Percentiles rank a stretch among this genome's conserved stretches.
These are phyloP conservation scores for Pseudophaeomoniella oleicola DNA, from an alignment of 2,329 filamentous ascomycete genomes.

Conservation along the genomic window DNA sequence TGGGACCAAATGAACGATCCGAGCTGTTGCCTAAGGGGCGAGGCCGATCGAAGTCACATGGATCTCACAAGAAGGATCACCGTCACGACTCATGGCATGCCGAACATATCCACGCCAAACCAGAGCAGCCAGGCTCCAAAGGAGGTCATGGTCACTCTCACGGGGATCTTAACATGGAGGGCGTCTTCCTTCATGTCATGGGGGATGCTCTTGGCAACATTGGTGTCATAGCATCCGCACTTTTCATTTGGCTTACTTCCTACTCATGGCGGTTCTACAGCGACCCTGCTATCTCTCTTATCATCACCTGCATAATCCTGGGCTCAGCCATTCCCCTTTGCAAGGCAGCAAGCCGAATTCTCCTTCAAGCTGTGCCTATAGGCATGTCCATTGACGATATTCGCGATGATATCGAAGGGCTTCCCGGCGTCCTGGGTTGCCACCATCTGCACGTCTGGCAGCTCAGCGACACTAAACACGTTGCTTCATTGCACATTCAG, in stretches of 20 bases:
- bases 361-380: slow-evolving; percentile 85
- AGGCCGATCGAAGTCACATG: not conserved
- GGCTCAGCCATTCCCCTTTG: slow-evolving; percentile 34
- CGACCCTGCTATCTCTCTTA: slow-evolving; percentile 79
- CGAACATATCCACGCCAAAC: slow-evolving; percentile 68
- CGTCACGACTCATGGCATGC: slow-evolving; percentile 37
- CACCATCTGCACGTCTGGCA: slow-evolving; percentile 98
- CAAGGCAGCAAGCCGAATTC: slow-evolving; percentile 52
- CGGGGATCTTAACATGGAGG: slow-evolving; percentile 86
- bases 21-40: slow-evolving; percentile 6
- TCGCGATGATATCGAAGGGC: slow-evolving; percentile 72
- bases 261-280: slow-evolving; percentile 74
- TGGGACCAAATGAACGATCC: slow-evolving; percentile 16
- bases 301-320: slow-evolving; percentile 72
- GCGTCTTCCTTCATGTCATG: slow-evolving; percentile 50
- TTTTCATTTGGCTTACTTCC: slow-evolving; percentile 80
- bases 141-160: slow-evolving; percentile 63
- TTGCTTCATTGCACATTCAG: slow-evolving; percentile 87
- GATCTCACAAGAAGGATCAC: slow-evolving; percentile 11
- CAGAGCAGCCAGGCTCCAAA: slow-evolving; percentile 37
- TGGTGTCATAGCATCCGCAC: slow-evolving; percentile 45
- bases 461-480: slow-evolving; percentile 82
- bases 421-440: slow-evolving; percentile 76
- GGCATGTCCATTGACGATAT: slow-evolving; percentile 82
- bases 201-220: slow-evolving; percentile 33